Conservation (phyloP, 2,329 filamentous ascomycete species). For the Aspergillus udagawae region DNA sequence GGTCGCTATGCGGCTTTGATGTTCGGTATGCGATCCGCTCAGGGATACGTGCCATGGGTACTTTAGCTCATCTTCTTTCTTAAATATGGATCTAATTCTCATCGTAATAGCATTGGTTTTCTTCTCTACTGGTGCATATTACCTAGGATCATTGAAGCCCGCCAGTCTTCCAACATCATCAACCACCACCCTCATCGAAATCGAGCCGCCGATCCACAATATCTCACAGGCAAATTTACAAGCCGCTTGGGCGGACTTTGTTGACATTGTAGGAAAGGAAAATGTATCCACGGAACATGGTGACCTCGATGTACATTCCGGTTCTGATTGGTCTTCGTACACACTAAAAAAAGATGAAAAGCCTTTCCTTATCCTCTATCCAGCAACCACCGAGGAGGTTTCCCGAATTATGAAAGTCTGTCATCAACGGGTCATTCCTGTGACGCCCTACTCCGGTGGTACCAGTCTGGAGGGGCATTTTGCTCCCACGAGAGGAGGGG, state of each 20-base stretch:
- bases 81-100: constrained; percentile 6
- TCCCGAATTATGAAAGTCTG: constrained; percentile 86
- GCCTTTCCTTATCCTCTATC: constrained; percentile 66
- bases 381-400: constrained; percentile 74
- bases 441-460: constrained; percentile 81
- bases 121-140: constrained; percentile 53
- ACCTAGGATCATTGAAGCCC: constrained; percentile 50
- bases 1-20: constrained; percentile 37
- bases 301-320: constrained; percentile 55
- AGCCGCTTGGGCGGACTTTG: constrained; percentile 62
- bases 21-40: constrained; percentile 25
- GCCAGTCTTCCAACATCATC: constrained; percentile 48
- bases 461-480: constrained; percentile 89
- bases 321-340: constrained; percentile 61
- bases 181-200: constrained; percentile 51
- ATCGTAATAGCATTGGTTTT: constrained; percentile 45
- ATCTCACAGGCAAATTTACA: constrained; percentile 55
- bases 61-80: neutral
- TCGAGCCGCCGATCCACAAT: constrained; percentile 52
- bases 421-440: constrained; percentile 73
- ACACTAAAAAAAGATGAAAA: constrained; percentile 38
- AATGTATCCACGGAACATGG: constrained; percentile 56
- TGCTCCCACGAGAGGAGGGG: constrained; percentile 73
- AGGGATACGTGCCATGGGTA: neutral
- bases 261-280: constrained; percentile 57